These are phyloP conservation scores for Peronospora tabacina DNA, from an alignment of 352 stramenopile genomes.

Conservation along the genomic window DNA sequence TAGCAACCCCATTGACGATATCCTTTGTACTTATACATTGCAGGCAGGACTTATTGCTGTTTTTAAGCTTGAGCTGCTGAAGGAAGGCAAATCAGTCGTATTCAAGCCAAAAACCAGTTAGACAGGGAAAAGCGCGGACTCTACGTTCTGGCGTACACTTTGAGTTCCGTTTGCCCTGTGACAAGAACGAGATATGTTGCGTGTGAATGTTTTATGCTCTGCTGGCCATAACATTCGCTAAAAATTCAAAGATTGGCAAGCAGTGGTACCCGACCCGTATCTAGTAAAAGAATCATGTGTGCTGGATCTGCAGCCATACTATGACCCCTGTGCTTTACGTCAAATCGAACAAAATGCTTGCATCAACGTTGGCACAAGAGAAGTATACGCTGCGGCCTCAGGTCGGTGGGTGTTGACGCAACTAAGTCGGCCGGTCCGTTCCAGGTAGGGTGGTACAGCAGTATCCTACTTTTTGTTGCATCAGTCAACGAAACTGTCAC, in stretches of 20 bases:
- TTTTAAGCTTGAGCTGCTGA: slow-evolving; percentile 50
- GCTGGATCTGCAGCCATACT: not conserved
- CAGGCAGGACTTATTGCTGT: slow-evolving; percentile 40
- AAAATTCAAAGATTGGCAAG: not conserved
- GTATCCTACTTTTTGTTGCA: not conserved
- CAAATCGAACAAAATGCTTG: not conserved
- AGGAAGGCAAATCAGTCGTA: slow-evolving; percentile 36
- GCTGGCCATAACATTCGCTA: not conserved
- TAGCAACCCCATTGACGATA: not conserved
- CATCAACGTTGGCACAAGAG: not conserved
- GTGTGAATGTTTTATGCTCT: not conserved
- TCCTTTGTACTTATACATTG: slow-evolving; percentile 1
- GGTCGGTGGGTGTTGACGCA: not conserved
- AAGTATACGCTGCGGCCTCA: not conserved
- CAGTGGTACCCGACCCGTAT: not conserved
- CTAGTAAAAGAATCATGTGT: not conserved
- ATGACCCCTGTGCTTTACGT: not conserved
- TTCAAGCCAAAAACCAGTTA: slow-evolving; percentile 35
- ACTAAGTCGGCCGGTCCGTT: not conserved
- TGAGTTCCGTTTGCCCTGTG: not conserved
- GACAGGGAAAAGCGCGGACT: not conserved
- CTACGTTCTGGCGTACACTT: not conserved
- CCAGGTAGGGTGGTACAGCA: not conserved
- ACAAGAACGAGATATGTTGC: not conserved
- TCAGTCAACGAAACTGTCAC: not conserved